Evolutionary conservation across 1,139 yeast species (phyloP).

Genomic region (Candida sanyaensis): DNA sequence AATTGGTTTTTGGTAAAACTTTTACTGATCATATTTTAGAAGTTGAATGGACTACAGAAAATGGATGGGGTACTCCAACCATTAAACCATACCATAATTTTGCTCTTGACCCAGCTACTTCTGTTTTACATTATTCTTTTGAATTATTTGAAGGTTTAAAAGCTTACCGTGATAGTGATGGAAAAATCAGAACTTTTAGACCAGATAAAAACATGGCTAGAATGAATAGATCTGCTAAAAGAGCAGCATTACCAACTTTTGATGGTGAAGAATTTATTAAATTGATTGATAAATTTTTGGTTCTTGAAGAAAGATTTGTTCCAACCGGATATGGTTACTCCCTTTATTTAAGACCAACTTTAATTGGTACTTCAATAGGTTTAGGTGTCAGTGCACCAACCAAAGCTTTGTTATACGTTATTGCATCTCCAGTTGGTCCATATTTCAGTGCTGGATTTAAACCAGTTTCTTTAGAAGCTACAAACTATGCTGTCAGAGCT

Average conservation of each 20-base stretch:
- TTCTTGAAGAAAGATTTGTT: slow-evolving; percentile 72
- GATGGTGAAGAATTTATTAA: slow-evolving; percentile 76
- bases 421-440: slow-evolving; percentile 96
- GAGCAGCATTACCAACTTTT: slow-evolving; percentile 86
- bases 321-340: slow-evolving; percentile 89
- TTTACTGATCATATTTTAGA: slow-evolving; percentile 92
- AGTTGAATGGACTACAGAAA: slow-evolving; percentile 73
- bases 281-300: slow-evolving; percentile 71
- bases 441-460: slow-evolving; percentile 89
- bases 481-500: slow-evolving; percentile 93
- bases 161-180: slow-evolving; percentile 77
- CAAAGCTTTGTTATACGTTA: slow-evolving; percentile 77
- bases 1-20: slow-evolving; percentile 81
- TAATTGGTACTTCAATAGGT: slow-evolving; percentile 87
- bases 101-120: slow-evolving; percentile 78
- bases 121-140: slow-evolving; percentile 92
- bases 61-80: slow-evolving; percentile 86
- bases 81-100: slow-evolving; percentile 84
- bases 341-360: slow-evolving; percentile 87
- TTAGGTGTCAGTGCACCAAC: slow-evolving; percentile 84
- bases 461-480: slow-evolving; percentile 91
- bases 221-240: slow-evolving; percentile 82
- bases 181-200: slow-evolving; percentile 79
- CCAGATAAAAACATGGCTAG: slow-evolving; percentile 90
- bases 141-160: slow-evolving; percentile 96